Base-by-base conservation (phyloP, 148 eudicot genomes). In the Spergularia bocconei region DNA sequence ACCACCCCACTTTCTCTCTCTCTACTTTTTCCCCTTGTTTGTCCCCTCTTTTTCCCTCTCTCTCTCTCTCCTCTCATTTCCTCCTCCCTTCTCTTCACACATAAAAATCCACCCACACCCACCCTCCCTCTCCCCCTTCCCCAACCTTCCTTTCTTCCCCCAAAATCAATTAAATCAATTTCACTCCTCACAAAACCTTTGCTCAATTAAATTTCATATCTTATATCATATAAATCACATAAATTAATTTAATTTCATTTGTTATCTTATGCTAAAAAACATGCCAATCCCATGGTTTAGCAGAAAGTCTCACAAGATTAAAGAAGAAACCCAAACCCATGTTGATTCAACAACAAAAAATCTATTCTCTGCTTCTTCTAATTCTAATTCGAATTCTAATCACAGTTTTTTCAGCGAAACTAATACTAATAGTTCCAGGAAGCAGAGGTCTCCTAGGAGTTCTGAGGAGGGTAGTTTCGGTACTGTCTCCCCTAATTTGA, bases 231-330 rank as follows among this genome's bases (percentile, higher is more conserved):
- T 17, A 29, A 2, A 29, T 29, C 36, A 29, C 3, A 29, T 29
- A 29, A 2, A n/a, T n/a, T n/a, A n/a, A n/a, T n/a, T 69, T 20
- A 6, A 6, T 51, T 53, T 74, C 38, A n/a, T 52, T n/a, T 48
- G 0, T 39, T 38, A 51, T 51, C 62, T 62, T 53, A 65, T 62
- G 19, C 56, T 63, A 8, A 47, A 13, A 17, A 77, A 57, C 39
- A 93, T 93, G 95, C 93, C 91, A 82, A 83, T 69, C 9, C 53
- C 84, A 81, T 94, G 98, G 98, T 91, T 94, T 91, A 76, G 84
- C 19, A 87, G 84, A 81, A 87, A 84, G 85, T 83, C 87, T 4
- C 65, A 75, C 74, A 89, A 82, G 76, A 77, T 58, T 82, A 91
- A 91, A 78, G 84, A 79, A 7, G 84, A 84, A 17, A 69, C 19